These are phyloP conservation scores for Sphagnum magellanicum DNA, from an alignment of 228 moss, liverwort and hornwort genomes.

Conservation along the genomic window DNA sequence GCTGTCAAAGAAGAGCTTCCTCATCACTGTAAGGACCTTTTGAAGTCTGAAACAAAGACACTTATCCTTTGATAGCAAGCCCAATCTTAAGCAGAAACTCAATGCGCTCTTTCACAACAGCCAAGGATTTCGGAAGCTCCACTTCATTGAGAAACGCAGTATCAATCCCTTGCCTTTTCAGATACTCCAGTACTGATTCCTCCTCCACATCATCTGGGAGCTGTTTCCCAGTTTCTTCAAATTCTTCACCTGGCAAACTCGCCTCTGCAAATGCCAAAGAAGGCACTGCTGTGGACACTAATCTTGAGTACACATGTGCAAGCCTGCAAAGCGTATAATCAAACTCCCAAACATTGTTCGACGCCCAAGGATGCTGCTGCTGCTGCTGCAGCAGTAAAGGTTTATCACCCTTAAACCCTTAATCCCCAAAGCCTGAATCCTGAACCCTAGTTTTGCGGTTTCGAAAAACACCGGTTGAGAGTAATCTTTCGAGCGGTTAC, in stretches of 20 bases:
- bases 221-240: constrained; percentile 27
- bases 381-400: too few relatives aligned
- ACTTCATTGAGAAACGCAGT: constrained; percentile 27
- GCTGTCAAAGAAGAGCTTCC: too few relatives aligned
- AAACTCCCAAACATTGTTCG: too few relatives aligned
- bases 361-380: too few relatives aligned
- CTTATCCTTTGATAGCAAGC: constrained; percentile 18
- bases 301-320: neutral
- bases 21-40: too few relatives aligned
- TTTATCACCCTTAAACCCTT: too few relatives aligned
- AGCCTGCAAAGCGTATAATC: too few relatives aligned
- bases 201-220: constrained; percentile 8
- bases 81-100: constrained; percentile 39
- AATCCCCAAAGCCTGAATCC: too few relatives aligned
- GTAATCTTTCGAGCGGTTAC: too few relatives aligned
- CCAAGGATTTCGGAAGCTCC: constrained; percentile 36
- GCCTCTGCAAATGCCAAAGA: constrained; percentile 9
- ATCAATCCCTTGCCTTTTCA: constrained; percentile 21
- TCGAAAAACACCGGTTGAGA: too few relatives aligned
- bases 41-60: too few relatives aligned
- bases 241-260: constrained; percentile 5
- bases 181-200: constrained; percentile 27
- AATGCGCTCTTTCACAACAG: constrained; percentile 32
- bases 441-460: too few relatives aligned
- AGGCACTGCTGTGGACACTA: neutral